Base-by-base conservation (phyloP, 768 basidiomycete species). In the Suillus alpinus region DNA sequence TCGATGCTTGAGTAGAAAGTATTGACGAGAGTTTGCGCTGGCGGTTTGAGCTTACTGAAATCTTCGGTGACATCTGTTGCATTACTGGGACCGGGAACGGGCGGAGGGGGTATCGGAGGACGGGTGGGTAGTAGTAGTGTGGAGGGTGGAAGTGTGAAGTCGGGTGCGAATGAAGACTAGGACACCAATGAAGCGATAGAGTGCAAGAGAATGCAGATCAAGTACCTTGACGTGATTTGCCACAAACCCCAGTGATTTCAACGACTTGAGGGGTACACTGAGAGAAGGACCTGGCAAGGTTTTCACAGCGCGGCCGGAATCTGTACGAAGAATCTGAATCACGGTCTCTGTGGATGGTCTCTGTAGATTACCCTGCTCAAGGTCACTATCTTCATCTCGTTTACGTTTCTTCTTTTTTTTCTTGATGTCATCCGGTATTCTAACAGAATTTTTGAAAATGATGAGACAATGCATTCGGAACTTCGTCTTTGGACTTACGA, bases 1-100 rank as follows among this genome's bases (percentile, higher is more conserved):
- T 98, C 96, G 50, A 96, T 85, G 67, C 87, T 89, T 29, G 88
- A 80, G 74, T 94, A 94, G 71, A 97, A 98, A 1, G 93, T 94
- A 34, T 77, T 82, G 32, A 89, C 82, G 20, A 78, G 80, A 10
- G 81, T 82, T 70, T 92, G 91, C n/a, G 83, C 66, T 0, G 93
- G 92, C 49, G 74, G 84, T 74, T 93, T 96, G 29, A 82, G 76
- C 72, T 91, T 90, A 70, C 89, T 93, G 69, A 94, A 97, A 75
- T 98, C 95, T 59, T 96, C 94, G 59, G 68, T 82, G 32, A 98
- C 94, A 59, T 95, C 88, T 32, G 80, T 86, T 46, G 93, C 86
- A 67, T 86, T 89, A 69, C 84, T 87, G n/a, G 92, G 91, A n/a
- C 88, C 89, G n/a, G 91, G 81, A 66, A 83, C 78, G 32, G 91